A percentile compares a stretch with the other conserved stretches of the same genome.
Evolutionary conservation across 2,329 filamentous ascomycete genomes (phyloP).

Genomic region (Ustilaginoidea virens): DNA sequence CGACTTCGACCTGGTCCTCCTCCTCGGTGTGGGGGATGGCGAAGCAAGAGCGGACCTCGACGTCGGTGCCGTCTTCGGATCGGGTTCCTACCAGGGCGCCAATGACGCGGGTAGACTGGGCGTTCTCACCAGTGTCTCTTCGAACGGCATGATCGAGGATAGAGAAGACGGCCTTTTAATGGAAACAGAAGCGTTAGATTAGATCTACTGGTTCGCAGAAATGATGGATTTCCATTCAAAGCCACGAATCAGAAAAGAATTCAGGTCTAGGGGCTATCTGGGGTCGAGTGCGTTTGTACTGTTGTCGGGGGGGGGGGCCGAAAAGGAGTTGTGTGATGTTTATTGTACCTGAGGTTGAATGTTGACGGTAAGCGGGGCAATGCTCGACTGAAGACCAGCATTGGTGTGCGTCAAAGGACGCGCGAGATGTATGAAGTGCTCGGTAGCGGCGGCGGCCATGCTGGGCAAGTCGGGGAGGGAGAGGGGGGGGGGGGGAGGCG

Average conservation of each 20-base stretch:
- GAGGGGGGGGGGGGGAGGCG: conserved; percentile 3
- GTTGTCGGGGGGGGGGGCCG: no score
- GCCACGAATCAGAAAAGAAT: no score
- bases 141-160: conserved; percentile 90
- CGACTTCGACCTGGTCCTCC: conserved; percentile 95
- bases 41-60: conserved; percentile 91
- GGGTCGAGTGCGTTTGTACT: no score
- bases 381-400: conserved; percentile 67
- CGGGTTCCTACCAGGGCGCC: conserved; percentile 86
- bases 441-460: conserved; percentile 64
- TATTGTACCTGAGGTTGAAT: conserved; percentile 83
- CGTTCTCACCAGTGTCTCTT: conserved; percentile 50
- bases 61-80: conserved; percentile 91
- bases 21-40: conserved; percentile 98
- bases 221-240: no score
- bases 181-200: conserved; percentile 2
- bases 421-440: conserved; percentile 88
- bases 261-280: no score
- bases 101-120: conserved; percentile 89
- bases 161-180: conserved; percentile 46
- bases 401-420: conserved; percentile 75
- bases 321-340: neutral
- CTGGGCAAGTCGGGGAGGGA: conserved; percentile 27
- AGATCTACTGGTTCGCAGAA: no score
- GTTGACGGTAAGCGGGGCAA: conserved; percentile 82